Conservation (phyloP, 192 early-diverging fungal genomes). For the Chytriomyces sp. region DNA sequence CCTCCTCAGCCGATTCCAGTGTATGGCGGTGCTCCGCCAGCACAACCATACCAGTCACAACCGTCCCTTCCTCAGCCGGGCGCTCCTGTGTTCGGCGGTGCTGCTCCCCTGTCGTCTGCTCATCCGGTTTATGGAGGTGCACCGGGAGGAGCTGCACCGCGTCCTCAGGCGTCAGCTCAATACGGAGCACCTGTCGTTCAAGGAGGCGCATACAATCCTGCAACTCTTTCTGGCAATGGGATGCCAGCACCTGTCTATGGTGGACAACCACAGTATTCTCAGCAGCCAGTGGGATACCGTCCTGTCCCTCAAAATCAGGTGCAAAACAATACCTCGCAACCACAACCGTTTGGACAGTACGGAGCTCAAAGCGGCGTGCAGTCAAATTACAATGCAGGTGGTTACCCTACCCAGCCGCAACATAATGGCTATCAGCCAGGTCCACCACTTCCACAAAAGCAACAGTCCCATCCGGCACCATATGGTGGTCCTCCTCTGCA, state of each 20-base stretch:
- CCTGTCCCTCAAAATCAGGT: conserved; percentile 6
- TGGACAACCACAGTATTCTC: neutral
- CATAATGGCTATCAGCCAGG: conserved; percentile 15
- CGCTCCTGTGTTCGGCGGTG: neutral
- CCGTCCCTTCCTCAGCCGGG: neutral
- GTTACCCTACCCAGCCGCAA: conserved; percentile 15
- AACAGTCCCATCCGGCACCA: neutral
- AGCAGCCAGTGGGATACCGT: neutral
- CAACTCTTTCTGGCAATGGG: neutral
- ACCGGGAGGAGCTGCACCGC: too few species aligned
- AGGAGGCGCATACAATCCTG: conserved; percentile 3
- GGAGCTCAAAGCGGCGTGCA: conserved; percentile 12
- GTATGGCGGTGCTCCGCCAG: neutral
- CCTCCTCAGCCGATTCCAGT: neutral
- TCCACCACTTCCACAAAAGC: conserved; percentile 7
- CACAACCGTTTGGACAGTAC: conserved; percentile 11
- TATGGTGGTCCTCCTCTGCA: conserved; percentile 23
- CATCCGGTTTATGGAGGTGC: neutral
- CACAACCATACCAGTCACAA: neutral
- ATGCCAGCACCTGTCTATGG: neutral
- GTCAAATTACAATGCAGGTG: neutral
- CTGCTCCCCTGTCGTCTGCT: neutral
- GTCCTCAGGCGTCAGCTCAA: too few species aligned
- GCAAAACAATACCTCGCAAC: conserved; percentile 17
- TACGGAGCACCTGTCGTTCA: too few species aligned